Conservation (phyloP, 179 eudicot species). For the Spinacia oleracea region DNA sequence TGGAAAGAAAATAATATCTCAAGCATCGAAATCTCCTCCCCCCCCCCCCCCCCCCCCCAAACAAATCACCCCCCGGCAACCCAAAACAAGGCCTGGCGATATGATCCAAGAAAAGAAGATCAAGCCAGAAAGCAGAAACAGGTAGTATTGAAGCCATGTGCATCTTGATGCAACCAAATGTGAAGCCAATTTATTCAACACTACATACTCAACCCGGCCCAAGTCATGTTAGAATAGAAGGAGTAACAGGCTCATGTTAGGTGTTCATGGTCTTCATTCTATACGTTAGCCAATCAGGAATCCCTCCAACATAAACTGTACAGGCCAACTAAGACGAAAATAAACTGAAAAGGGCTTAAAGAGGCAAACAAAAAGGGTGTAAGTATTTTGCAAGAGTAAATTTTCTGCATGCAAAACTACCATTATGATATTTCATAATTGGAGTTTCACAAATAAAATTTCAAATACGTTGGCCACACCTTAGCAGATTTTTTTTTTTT, state of each 20-base stretch:
- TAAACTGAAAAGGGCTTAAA: not conserved
- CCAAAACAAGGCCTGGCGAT: not conserved
- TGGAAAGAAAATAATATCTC: not conserved
- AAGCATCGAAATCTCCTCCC: not conserved
- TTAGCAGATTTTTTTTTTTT: not conserved
- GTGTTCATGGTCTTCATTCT: slow-evolving; percentile 6
- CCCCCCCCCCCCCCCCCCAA: not conserved
- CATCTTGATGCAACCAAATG: not conserved
- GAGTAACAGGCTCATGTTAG: not conserved
- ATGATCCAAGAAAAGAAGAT: not conserved
- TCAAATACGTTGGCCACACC: not conserved
- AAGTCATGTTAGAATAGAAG: not conserved
- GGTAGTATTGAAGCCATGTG: not conserved
- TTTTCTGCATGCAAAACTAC: not conserved
- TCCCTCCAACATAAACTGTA: not conserved
- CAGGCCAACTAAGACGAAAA: not conserved
- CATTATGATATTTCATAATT: too few relatives aligned
- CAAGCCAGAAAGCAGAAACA: not conserved
- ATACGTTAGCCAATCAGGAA: not conserved
- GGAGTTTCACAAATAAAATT: not conserved
- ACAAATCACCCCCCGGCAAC: not conserved
- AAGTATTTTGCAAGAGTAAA: not conserved
- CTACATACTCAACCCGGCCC: not conserved
- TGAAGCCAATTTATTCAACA: not conserved
- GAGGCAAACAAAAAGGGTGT: not conserved